Evolutionary conservation across 2,329 filamentous ascomycete species (phyloP).

Genomic region (Arthrinium puccinioides): DNA sequence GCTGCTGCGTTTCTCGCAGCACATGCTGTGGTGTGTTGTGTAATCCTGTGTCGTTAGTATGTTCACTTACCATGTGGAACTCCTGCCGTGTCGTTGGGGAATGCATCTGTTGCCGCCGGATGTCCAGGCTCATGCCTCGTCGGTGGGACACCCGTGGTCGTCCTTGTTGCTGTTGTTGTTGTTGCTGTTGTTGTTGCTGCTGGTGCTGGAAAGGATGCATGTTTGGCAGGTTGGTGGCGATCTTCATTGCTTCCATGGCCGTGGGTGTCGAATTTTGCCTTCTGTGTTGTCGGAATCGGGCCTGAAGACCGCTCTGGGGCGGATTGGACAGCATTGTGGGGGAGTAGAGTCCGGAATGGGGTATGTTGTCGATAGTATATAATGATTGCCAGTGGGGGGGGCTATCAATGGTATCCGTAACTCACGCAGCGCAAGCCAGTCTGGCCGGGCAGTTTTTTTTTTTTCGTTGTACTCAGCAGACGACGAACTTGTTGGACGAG

Average conservation of each 20-base stretch:
- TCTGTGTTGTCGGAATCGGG: conserved; percentile 64
- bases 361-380: conserved; percentile 42
- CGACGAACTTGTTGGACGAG: conserved; percentile 23
- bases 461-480: conserved; percentile 23
- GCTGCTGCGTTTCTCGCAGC: conserved; percentile 87
- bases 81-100: conserved; percentile 34
- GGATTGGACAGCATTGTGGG: conserved; percentile 75
- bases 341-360: conserved; percentile 61
- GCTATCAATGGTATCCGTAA: conserved; percentile 33
- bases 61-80: conserved; percentile 44
- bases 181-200: conserved; percentile 23
- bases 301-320: conserved; percentile 59
- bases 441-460: conserved; percentile 24
- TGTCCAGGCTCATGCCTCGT: conserved; percentile 80
- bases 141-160: conserved; percentile 51
- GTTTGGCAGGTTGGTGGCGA: conserved; percentile 53
- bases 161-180: conserved; percentile 14
- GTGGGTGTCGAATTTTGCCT: conserved; percentile 82
- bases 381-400: conserved; percentile 17
- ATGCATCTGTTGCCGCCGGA: conserved; percentile 50
- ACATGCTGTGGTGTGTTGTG: conserved; percentile 63
- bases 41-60: conserved; percentile 50
- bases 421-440: conserved; percentile 30
- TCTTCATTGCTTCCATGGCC: conserved; percentile 68
- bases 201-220: conserved; percentile 38